A percentile compares a stretch with the other conserved stretches of the same genome.
Conservation (phyloP, 129 eudicot genomes). For the Scalesia atractyloides region DNA sequence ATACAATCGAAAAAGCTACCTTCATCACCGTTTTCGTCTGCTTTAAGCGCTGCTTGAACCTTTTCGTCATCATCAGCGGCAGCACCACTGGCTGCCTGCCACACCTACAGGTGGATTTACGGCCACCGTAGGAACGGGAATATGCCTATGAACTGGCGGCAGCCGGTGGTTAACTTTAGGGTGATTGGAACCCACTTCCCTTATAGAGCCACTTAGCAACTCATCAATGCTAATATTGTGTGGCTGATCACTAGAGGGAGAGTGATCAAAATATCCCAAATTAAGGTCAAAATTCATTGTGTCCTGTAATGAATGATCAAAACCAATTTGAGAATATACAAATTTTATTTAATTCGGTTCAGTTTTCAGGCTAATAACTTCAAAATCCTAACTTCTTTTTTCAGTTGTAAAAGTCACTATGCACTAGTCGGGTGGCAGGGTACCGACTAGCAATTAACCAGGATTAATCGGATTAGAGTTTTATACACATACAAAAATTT, state of each 20-base stretch:
- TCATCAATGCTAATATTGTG: conserved; percentile 55
- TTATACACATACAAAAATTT: too few species aligned
- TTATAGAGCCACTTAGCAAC: conserved; percentile 47
- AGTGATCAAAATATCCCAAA: conserved; percentile 57
- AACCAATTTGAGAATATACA: conserved; percentile 35
- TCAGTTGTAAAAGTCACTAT: neutral
- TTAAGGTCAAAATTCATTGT: conserved; percentile 84
- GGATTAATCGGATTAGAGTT: too few species aligned
- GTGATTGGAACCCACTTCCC: conserved; percentile 51
- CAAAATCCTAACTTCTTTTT: conserved; percentile 27
- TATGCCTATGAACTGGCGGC: conserved; percentile 45
- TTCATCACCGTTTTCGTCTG: conserved; percentile 42
- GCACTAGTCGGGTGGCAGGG: too few species aligned
- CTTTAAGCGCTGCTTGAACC: conserved; percentile 34
- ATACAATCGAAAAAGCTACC: conserved; percentile 80
- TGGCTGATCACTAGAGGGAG: conserved; percentile 40
- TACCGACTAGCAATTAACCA: too few species aligned
- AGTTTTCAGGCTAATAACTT: conserved; percentile 22
- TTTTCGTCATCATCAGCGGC: conserved; percentile 24
- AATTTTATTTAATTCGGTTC: conserved; percentile 7
- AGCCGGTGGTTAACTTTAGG: conserved; percentile 31
- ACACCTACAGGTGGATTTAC: conserved; percentile 42
- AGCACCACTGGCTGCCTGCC: conserved; percentile 37
- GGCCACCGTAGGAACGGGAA: conserved; percentile 43
- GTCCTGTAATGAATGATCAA: conserved; percentile 41